These are phyloP conservation scores for Aspergillus pseudotamarii DNA, from an alignment of 2,329 filamentous ascomycete species.

Conservation along the genomic window DNA sequence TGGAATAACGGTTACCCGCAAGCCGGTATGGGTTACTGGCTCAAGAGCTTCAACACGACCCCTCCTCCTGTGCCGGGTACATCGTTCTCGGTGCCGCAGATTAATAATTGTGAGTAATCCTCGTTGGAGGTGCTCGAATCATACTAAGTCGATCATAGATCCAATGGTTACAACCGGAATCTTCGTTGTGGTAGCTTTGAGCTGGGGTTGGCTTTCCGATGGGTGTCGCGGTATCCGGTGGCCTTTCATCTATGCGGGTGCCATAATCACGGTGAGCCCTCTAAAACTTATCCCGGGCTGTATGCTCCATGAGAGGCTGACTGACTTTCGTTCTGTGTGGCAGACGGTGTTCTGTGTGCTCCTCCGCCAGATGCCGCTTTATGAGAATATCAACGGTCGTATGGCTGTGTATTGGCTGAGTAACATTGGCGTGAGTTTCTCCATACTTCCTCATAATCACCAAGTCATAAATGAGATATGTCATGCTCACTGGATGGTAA, in stretches of 20 bases:
- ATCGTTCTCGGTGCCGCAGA: slow-evolving; percentile 35
- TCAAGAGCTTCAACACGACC: slow-evolving; percentile 44
- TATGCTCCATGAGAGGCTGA: not conserved
- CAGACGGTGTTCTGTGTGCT: slow-evolving; percentile 37
- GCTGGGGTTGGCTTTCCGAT: slow-evolving; percentile 44
- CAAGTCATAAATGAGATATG: too few species aligned
- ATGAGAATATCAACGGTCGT: slow-evolving; percentile 38
- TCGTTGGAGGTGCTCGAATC: fast-evolving
- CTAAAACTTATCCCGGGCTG: not conserved
- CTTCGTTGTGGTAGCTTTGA: slow-evolving; percentile 39
- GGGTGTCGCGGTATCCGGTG: slow-evolving; percentile 38
- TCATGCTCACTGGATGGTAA: not conserved
- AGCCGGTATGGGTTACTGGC: slow-evolving; percentile 46
- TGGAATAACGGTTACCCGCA: slow-evolving; percentile 45
- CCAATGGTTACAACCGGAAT: slow-evolving; percentile 38
- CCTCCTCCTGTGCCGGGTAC: slow-evolving; percentile 41
- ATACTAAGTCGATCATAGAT: slow-evolving; percentile 14
- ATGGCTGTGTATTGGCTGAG: slow-evolving; percentile 44
- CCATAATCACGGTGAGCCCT: slow-evolving; percentile 35
- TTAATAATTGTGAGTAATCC: slow-evolving; percentile 37
- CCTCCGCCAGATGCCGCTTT: slow-evolving; percentile 41
- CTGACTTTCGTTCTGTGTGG: not conserved
- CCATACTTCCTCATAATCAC: not conserved
- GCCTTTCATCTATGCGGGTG: slow-evolving; percentile 45
- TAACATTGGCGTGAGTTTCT: slow-evolving; percentile 34